These are phyloP conservation scores for Capronia coronata DNA, from an alignment of 2,329 filamentous ascomycete species.

Conservation along the genomic window DNA sequence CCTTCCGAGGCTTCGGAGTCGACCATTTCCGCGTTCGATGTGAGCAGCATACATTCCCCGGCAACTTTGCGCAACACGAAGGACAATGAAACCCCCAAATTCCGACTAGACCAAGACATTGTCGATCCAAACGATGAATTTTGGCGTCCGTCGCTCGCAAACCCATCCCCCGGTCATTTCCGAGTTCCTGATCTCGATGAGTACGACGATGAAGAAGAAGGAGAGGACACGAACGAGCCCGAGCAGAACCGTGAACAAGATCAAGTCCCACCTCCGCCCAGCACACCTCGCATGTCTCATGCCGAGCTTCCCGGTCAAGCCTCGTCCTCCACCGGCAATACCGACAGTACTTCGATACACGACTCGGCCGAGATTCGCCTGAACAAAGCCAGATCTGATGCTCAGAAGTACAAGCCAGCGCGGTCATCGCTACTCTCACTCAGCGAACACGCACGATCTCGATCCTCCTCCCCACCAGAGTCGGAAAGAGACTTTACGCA, in stretches of 20 bases:
- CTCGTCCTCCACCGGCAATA: slow-evolving; percentile 13
- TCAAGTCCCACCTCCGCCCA: slow-evolving; percentile 93
- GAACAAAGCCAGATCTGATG: slow-evolving; percentile 23
- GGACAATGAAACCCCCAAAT: slow-evolving; percentile 12
- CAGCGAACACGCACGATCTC: slow-evolving; percentile 19
- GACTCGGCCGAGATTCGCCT: slow-evolving; percentile 17
- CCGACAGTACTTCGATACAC: slow-evolving; percentile 11
- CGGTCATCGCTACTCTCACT: slow-evolving; percentile 21
- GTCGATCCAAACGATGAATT: slow-evolving; percentile 17
- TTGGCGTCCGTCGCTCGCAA: slow-evolving; percentile 21
- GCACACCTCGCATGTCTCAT: slow-evolving; percentile 24
- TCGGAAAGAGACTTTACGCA: slow-evolving; percentile 9
- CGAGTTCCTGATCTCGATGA: slow-evolving; percentile 68
- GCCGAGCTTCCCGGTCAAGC: slow-evolving; percentile 18
- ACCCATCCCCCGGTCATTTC: slow-evolving; percentile 21
- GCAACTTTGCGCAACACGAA: slow-evolving; percentile 15
- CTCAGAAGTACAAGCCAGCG: slow-evolving; percentile 24
- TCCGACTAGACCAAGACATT: slow-evolving; percentile 14
- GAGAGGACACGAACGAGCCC: slow-evolving; percentile 90
- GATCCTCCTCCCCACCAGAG: slow-evolving; percentile 19
- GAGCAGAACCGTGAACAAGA: slow-evolving; percentile 99
- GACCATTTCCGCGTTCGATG: slow-evolving; percentile 8
- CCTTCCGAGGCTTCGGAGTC: slow-evolving; percentile 6
- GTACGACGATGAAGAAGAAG: slow-evolving; percentile 52
- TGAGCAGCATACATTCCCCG: slow-evolving; percentile 15